phyloP scores from a whole-genome alignment of 208 protist species.

The Wallacemonas sp. region DNA sequence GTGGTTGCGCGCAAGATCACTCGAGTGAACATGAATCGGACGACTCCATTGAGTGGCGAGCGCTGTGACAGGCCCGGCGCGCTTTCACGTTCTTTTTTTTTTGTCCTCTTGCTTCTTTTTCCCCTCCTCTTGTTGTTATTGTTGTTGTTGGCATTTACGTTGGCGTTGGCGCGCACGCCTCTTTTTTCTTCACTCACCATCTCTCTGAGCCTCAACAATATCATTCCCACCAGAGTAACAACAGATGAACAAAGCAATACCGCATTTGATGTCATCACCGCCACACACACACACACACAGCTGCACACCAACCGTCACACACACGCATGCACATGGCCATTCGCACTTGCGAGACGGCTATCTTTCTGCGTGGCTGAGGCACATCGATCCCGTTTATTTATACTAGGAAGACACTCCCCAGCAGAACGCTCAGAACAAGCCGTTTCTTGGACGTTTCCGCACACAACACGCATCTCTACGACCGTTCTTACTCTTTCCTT shows the following conservation, averaged over 20 bases:
- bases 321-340: not conserved
- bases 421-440: no score
- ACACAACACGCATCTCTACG: no score
- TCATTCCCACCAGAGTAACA: not conserved
- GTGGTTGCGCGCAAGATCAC: no score
- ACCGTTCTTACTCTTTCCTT: constrained; percentile 11
- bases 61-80: no score
- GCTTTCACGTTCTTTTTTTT: not conserved
- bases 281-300: constrained; percentile 7
- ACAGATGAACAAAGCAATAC: no score
- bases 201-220: not conserved
- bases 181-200: not conserved
- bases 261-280: not conserved
- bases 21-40: no score
- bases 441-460: no score
- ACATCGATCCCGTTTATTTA: no score
- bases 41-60: no score
- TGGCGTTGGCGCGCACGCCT: not conserved
- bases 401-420: no score
- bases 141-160: not conserved
- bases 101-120: not conserved
- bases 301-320: not conserved
- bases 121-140: not conserved
- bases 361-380: no score
- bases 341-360: no score